phyloP scores from a whole-genome alignment of 1,284 basidiomycete species.

The Moniliophthora roreri region DNA sequence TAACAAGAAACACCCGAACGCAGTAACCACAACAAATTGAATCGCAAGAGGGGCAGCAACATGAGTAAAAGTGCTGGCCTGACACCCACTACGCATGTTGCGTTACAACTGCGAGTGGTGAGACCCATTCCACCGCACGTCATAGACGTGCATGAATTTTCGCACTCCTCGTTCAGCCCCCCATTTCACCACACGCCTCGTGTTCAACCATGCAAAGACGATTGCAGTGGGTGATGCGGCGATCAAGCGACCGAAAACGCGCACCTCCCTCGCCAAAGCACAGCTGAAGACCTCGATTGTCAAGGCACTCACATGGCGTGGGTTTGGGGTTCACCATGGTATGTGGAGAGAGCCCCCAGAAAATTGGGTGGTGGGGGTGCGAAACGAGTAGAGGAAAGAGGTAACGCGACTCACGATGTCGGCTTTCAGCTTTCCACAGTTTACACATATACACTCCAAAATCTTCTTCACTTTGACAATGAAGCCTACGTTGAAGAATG shows the following conservation, averaged over 20 bases:
- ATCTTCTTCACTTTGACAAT: conserved; percentile 99
- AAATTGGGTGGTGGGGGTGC: conserved; percentile 88
- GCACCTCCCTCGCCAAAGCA: conserved; percentile 63
- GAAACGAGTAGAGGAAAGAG: conserved; percentile 81
- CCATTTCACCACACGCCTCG: conserved; percentile 88
- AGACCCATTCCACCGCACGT: conserved; percentile 40
- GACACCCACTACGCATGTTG: conserved; percentile 51
- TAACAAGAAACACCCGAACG: conserved; percentile 26
- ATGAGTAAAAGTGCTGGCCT: conserved; percentile 61
- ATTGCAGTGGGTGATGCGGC: conserved; percentile 70
- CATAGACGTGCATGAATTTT: conserved; percentile 47
- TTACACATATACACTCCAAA: conserved; percentile 97
- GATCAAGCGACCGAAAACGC: conserved; percentile 90
- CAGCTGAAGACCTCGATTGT: conserved; percentile 78
- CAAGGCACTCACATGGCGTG: conserved; percentile 71
- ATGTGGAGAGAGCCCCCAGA: conserved; percentile 91
- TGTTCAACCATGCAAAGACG: conserved; percentile 76
- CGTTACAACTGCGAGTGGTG: conserved; percentile 58
- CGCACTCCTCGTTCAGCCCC: conserved; percentile 92
- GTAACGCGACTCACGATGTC: conserved; percentile 85
- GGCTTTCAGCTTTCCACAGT: conserved; percentile 97
- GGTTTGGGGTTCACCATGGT: conserved; percentile 87
- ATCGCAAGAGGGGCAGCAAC: conserved; percentile 52
- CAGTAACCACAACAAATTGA: conserved; percentile 19
- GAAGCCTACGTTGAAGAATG: conserved; percentile 65